Percentiles rank a stretch among this genome's conserved stretches.
Conservation (phyloP, 345 rosid genomes). For the Hypericum perforatum region DNA sequence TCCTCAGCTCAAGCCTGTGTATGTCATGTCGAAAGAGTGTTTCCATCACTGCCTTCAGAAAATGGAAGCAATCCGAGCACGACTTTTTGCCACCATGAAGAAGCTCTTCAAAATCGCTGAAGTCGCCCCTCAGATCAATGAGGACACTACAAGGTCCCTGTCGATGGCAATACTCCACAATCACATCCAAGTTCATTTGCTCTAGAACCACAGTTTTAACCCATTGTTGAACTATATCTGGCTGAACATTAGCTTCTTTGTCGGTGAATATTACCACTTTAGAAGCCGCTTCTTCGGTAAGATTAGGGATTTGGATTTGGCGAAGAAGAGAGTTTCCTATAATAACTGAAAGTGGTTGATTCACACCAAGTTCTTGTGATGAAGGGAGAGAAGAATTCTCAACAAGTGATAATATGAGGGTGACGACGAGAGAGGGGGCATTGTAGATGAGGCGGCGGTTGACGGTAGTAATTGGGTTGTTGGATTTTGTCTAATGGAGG, state of each 20-base stretch:
- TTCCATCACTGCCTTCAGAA: constrained; percentile 27
- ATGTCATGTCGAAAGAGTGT: constrained; percentile 6
- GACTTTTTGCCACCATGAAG: constrained; percentile 46
- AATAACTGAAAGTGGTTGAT: no score
- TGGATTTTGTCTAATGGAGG: no score
- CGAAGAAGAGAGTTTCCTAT: no score
- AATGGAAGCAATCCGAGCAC: constrained; percentile 51
- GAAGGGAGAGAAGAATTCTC: no score
- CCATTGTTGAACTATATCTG: constrained; percentile 22
- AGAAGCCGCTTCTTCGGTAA: constrained; percentile 25
- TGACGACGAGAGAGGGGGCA: no score
- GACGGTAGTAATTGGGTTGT: no score
- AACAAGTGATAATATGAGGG: no score
- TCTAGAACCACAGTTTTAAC: constrained; percentile 42
- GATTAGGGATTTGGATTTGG: no score
- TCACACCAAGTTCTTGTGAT: no score
- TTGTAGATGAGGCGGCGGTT: no score
- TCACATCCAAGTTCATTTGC: constrained; percentile 28
- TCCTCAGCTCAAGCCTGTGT: no score
- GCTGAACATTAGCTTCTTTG: constrained; percentile 18
- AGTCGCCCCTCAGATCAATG: constrained; percentile 52
- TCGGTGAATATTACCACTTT: constrained; percentile 33
- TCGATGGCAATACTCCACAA: constrained; percentile 41
- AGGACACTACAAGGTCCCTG: constrained; percentile 50
- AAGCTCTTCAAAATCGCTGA: constrained; percentile 40